phyloP scores from a whole-genome alignment of 176 grass and related monocot species.

The Aegilops bicornis region DNA sequence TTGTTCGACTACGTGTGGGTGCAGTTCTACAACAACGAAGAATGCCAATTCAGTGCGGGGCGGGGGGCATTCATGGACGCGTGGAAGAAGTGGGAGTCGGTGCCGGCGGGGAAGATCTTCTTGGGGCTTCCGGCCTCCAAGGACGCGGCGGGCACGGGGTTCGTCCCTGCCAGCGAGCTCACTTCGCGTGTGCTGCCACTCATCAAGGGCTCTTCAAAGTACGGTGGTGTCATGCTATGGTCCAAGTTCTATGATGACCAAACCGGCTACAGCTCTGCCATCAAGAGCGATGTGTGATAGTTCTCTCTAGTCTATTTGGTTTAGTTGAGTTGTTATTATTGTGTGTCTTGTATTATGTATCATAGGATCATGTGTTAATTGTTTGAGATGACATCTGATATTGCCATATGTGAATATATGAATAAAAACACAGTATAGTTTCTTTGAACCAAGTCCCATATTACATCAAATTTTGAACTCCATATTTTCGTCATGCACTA shows the following conservation, averaged over 20 bases:
- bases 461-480: no score
- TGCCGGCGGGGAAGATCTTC: slow-evolving; percentile 46
- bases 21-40: slow-evolving; percentile 80
- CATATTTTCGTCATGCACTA: no score
- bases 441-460: no score
- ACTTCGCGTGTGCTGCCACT: slow-evolving; percentile 50
- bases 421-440: no score
- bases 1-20: slow-evolving; percentile 88
- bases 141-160: slow-evolving; percentile 34
- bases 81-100: slow-evolving; percentile 57
- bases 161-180: slow-evolving; percentile 45
- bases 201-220: slow-evolving; percentile 47
- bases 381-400: background rate
- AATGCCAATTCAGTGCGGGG: slow-evolving; percentile 38
- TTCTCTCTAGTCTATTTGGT: background rate
- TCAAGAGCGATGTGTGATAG: slow-evolving; percentile 5
- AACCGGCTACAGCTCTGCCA: slow-evolving; percentile 43
- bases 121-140: slow-evolving; percentile 56
- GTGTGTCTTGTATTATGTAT: background rate
- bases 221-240: slow-evolving; percentile 75
- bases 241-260: slow-evolving; percentile 56
- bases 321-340: background rate
- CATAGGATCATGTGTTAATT: background rate
- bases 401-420: no score
- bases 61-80: slow-evolving; percentile 35